Conservation (phyloP, 73 alveolate species). For the Paramecium bursaria region DNA sequence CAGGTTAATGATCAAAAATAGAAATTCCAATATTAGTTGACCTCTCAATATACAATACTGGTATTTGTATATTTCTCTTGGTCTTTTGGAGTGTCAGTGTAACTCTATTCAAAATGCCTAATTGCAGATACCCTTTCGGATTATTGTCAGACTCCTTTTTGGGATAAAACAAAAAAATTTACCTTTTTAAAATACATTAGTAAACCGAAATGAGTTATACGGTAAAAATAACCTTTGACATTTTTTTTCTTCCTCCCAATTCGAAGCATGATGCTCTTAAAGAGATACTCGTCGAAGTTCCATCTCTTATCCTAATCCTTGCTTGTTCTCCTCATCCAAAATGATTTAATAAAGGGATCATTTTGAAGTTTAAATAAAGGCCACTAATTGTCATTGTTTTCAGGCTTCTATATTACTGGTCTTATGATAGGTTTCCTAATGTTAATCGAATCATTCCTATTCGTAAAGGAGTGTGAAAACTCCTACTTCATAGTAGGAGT, state of each 20-base stretch:
- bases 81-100: conserved; percentile 19
- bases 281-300: conserved; percentile 22
- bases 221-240: conserved; percentile 43
- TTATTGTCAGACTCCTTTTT: conserved; percentile 25
- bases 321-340: conserved; percentile 13
- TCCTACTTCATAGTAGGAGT: conserved; percentile 56
- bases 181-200: conserved; percentile 44
- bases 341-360: conserved; percentile 25
- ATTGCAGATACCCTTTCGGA: conserved; percentile 47
- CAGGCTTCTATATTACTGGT: conserved; percentile 5
- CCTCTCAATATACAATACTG: conserved; percentile 39
- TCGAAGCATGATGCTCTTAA: conserved; percentile 25
- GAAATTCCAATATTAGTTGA: not conserved
- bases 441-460: conserved; percentile 20
- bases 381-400: conserved; percentile 8
- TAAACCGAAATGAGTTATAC: conserved; percentile 6
- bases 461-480: not conserved
- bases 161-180: not conserved
- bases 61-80: conserved; percentile 17
- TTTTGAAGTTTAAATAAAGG: conserved; percentile 17
- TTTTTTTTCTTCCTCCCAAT: conserved; percentile 32
- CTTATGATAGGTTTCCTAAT: not conserved
- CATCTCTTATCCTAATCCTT: conserved; percentile 13
- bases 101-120: not conserved
- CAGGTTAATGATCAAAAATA: conserved; percentile 32